Conservation (phyloP, 129 eudicot species). For the Artemisia annua region DNA sequence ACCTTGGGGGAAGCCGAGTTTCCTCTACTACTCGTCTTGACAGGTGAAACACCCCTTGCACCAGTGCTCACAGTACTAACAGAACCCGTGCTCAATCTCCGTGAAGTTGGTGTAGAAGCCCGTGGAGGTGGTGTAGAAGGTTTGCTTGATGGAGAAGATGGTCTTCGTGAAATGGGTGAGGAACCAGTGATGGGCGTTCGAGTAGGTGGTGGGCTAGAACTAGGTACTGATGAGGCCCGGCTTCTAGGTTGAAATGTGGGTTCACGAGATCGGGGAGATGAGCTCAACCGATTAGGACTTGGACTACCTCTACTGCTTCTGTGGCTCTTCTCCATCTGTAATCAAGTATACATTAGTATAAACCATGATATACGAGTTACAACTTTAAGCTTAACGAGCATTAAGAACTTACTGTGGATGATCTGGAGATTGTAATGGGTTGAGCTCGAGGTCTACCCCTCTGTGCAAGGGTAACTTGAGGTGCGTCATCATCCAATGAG, state of each 20-base stretch:
- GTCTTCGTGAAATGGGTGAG: conserved; percentile 34
- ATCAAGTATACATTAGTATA: background rate
- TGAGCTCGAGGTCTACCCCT: conserved; percentile 91
- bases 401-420: conserved; percentile 71
- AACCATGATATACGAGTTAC: too few species aligned
- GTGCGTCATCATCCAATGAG: conserved; percentile 82
- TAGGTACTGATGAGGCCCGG: conserved; percentile 69
- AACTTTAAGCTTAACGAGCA: conserved; percentile 12
- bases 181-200: conserved; percentile 42
- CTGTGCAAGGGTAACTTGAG: conserved; percentile 50
- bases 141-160: conserved; percentile 77
- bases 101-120: conserved; percentile 60
- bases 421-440: conserved; percentile 80
- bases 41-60: conserved; percentile 55
- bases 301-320: conserved; percentile 82
- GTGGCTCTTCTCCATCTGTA: conserved; percentile 81
- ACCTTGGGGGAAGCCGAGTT: conserved; percentile 87
- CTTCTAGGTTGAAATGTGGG: conserved; percentile 48
- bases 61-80: conserved; percentile 40
- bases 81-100: conserved; percentile 71
- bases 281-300: conserved; percentile 87
- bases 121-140: conserved; percentile 59
- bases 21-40: conserved; percentile 21
- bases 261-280: conserved; percentile 69
- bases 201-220: conserved; percentile 66